Evolutionary conservation across 2,329 filamentous ascomycete species (phyloP).

Genomic region (Coniochaeta pulveracea): DNA sequence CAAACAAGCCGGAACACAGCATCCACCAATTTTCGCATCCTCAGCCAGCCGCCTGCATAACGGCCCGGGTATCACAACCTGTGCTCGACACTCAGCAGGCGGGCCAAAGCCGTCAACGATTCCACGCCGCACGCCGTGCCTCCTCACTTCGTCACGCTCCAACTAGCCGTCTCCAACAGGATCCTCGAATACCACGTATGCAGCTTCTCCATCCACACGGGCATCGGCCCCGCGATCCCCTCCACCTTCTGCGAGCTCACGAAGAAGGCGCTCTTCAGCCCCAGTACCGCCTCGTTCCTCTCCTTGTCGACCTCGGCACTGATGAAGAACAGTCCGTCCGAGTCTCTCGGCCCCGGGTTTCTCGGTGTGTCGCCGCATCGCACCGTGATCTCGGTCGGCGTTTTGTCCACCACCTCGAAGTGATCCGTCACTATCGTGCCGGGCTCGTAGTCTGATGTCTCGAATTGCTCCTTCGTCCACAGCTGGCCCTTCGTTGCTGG

Average conservation of each 20-base stretch:
- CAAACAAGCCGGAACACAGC: too few relatives aligned
- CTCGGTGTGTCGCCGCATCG: constrained; percentile 56
- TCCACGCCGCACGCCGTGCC: constrained; percentile 6
- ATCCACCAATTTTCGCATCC: too few relatives aligned
- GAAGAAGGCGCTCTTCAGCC: constrained; percentile 54
- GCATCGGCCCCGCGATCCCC: constrained; percentile 21
- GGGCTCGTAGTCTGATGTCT: constrained; percentile 43
- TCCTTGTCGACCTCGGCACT: constrained; percentile 47
- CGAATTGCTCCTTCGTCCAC: constrained; percentile 46
- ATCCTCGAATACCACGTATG: constrained; percentile 29
- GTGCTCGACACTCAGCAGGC: too few relatives aligned
- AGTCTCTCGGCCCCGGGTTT: constrained; percentile 39
- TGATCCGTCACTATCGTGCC: constrained; percentile 59
- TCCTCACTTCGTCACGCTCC: constrained; percentile 20
- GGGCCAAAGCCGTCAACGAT: neutral
- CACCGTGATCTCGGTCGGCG: constrained; percentile 45
- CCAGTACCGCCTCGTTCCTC: constrained; percentile 48
- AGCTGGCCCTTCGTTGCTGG: constrained; percentile 47
- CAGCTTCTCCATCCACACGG: constrained; percentile 21
- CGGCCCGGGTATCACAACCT: too few relatives aligned
- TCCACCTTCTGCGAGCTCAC: constrained; percentile 23
- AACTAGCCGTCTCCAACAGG: constrained; percentile 25
- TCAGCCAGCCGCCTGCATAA: too few relatives aligned
- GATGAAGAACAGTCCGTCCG: constrained; percentile 58
- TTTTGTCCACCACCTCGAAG: constrained; percentile 60